These are phyloP conservation scores for Sindora glabra DNA, from an alignment of 306 rosid species.

Conservation along the genomic window DNA sequence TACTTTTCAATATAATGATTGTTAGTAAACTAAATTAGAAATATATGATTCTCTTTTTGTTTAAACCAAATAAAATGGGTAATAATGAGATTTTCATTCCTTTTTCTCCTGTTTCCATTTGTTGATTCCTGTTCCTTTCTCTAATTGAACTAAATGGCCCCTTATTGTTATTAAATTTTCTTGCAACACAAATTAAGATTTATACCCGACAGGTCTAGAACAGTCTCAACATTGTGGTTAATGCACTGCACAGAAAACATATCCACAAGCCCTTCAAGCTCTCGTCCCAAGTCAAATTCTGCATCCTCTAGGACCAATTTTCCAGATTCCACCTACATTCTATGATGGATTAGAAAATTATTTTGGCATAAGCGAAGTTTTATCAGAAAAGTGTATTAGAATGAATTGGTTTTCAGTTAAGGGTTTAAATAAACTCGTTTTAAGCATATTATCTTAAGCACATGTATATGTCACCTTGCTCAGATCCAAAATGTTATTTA, in stretches of 20 bases:
- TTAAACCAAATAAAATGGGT: no score
- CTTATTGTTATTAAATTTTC: slow-evolving; percentile 4
- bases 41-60: no score
- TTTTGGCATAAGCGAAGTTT: not conserved
- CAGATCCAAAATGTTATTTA: slow-evolving; percentile 88
- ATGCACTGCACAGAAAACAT: slow-evolving; percentile 98
- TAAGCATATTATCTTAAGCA: not conserved
- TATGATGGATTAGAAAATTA: slow-evolving; percentile 7
- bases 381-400: not conserved
- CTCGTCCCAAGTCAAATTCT: slow-evolving; percentile 89
- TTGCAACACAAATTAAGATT: slow-evolving; percentile 3
- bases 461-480: slow-evolving; percentile 62
- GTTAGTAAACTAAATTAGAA: no score
- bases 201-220: slow-evolving; percentile 87
- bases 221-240: slow-evolving; percentile 91
- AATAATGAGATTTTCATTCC: no score
- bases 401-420: not conserved
- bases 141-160: no score
- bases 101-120: no score
- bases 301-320: slow-evolving; percentile 89
- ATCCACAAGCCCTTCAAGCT: slow-evolving; percentile 96
- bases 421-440: not conserved
- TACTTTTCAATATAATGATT: no score
- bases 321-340: slow-evolving; percentile 89
- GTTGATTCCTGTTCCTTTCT: no score